Evolutionary conservation across 2,329 filamentous ascomycete species (phyloP).

Genomic region (Aspergillus luchuensis): DNA sequence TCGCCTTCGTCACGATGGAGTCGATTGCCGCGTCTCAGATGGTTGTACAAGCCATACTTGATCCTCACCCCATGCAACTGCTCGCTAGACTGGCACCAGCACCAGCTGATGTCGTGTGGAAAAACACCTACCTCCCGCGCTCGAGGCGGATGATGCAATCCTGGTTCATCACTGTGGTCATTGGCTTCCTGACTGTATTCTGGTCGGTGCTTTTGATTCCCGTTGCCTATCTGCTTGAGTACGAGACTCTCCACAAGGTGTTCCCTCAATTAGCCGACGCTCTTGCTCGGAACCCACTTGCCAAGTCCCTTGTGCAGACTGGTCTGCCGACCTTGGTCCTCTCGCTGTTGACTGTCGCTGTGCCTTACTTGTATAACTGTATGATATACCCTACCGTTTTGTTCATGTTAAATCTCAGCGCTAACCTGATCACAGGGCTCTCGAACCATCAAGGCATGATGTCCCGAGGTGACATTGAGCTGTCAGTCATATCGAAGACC

Average conservation of each 20-base stretch:
- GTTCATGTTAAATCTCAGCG: neutral
- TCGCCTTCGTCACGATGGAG: conserved; percentile 97
- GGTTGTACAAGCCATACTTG: conserved; percentile 91
- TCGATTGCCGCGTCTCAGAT: conserved; percentile 90
- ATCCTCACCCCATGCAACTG: conserved; percentile 82
- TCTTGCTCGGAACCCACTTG: conserved; percentile 68
- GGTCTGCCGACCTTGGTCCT: conserved; percentile 83
- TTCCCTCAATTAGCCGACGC: conserved; percentile 69
- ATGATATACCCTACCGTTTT: conserved; percentile 30
- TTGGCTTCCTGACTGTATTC: conserved; percentile 78
- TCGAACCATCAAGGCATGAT: conserved; percentile 93
- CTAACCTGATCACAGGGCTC: conserved; percentile 54
- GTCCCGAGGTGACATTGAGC: conserved; percentile 88
- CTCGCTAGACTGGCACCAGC: conserved; percentile 84
- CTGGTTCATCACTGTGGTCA: conserved; percentile 82
- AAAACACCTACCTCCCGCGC: conserved; percentile 82
- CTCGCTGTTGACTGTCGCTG: conserved; percentile 82
- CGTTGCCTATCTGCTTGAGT: conserved; percentile 76
- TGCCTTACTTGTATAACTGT: conserved; percentile 94
- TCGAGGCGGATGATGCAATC: conserved; percentile 72
- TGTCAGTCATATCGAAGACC: conserved; percentile 96
- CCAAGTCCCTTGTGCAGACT: conserved; percentile 78
- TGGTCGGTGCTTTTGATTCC: conserved; percentile 83
- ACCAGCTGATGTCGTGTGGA: conserved; percentile 92
- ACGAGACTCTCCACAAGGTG: conserved; percentile 75